Evolutionary conservation across 345 rosid genomes (phyloP).

Genomic region (Linum lewisii): DNA sequence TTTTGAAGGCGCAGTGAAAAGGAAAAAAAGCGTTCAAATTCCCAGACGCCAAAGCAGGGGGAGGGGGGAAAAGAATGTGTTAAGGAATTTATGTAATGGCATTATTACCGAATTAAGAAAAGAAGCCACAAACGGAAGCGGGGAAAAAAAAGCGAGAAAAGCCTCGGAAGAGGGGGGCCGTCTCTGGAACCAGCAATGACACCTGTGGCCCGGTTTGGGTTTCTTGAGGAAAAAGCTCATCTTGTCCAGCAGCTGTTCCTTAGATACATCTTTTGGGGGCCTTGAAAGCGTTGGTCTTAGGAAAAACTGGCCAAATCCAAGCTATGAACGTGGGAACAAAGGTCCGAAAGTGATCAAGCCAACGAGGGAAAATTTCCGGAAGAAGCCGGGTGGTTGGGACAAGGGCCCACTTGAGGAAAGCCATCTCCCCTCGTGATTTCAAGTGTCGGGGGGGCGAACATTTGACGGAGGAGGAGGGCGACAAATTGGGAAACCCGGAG

Average conservation of each 20-base stretch:
- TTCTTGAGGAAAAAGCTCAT: slow-evolving; percentile 67
- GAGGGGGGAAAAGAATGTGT: neutral
- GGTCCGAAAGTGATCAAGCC: slow-evolving; percentile 70
- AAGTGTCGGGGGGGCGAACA: slow-evolving; percentile 81
- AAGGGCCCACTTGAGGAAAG: slow-evolving; percentile 65
- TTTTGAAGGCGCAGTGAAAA: neutral
- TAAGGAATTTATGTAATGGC: neutral
- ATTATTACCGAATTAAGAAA: slow-evolving; percentile 54
- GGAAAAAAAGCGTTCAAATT: neutral
- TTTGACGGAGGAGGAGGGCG: slow-evolving; percentile 43
- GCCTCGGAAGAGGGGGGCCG: slow-evolving; percentile 75
- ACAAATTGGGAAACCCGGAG: slow-evolving; percentile 32
- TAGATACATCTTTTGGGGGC: slow-evolving; percentile 64
- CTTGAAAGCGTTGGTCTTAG: slow-evolving; percentile 71
- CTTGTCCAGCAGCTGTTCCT: slow-evolving; percentile 78
- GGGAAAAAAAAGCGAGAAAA: slow-evolving; percentile 85
- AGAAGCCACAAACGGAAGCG: slow-evolving; percentile 71
- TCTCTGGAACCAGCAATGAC: slow-evolving; percentile 84
- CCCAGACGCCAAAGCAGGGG: neutral
- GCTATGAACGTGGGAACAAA: slow-evolving; percentile 72
- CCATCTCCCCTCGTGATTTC: slow-evolving; percentile 76
- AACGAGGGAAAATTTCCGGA: slow-evolving; percentile 58
- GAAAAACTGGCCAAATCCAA: slow-evolving; percentile 62
- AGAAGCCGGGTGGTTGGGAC: slow-evolving; percentile 66
- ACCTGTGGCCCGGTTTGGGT: slow-evolving; percentile 69